Evolutionary conservation across 2,329 filamentous ascomycete genomes (phyloP), one percentile per base, ranked within the genome.

Genomic region (Penicillium crustosum): DNA sequence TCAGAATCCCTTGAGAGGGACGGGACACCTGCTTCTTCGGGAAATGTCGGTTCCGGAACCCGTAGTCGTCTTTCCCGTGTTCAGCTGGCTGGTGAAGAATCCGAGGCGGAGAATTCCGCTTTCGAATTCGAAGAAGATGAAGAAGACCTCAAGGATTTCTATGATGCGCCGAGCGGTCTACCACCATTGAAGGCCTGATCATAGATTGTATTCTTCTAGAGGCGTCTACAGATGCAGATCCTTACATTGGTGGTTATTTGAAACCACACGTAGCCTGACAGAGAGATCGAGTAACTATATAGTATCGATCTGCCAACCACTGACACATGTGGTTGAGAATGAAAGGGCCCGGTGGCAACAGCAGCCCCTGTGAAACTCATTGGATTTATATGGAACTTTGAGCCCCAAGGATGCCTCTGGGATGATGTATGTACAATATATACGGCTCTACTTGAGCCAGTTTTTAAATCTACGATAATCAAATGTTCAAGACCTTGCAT

Each of bases 131-230:
- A 65, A 33, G 65, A 66, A 33, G 70, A 70, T 31, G 66, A 66
- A 17, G 65, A 71, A 13, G 74, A 76, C 31, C 64, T 78, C 57
- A 71, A 71, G 60, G 75, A 78, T 56, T 75, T 71, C 51, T 78
- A 78, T 64, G 76, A 73, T 31, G 57, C 71, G 27, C 74, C 75
- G n/a, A 72, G 60, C 57, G 71, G 70, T 3, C 61, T 78, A 44
- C 63, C 70, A 10, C 73, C 75, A 13, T 59, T 73, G 57, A 62
- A 61, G 3, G 61, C 61, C 29, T 66, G 47, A 61, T 58, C 5
- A 41, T 12, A 31, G 21, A 21, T 31, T 25, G 6, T 19, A 13
- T 23, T 25, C 47, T 27, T 5, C 2, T 21, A 27, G 29, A 49
- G 12, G n/a, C 8, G 21, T 25, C n/a, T 6, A 2, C 13, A 15